phyloP scores from a whole-genome alignment of 257 asterid genomes.

The Echites panduratus region DNA sequence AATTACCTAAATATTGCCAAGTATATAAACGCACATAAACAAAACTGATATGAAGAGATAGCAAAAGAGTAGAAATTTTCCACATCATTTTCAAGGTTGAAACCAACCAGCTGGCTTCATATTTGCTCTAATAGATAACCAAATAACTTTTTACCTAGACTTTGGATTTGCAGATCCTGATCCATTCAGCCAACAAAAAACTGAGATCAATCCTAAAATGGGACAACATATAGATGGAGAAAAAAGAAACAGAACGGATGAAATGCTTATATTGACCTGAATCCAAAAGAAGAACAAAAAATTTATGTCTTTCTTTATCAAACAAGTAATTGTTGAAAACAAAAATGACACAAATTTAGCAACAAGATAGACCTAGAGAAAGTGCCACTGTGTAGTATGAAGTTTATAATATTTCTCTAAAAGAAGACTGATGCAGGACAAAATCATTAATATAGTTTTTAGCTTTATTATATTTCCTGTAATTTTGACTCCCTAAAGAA shows the following conservation, averaged over 20 bases:
- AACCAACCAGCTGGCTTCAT: constrained; percentile 39
- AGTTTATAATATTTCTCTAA: not conserved
- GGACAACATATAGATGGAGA: constrained; percentile 53
- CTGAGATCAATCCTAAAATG: constrained; percentile 43
- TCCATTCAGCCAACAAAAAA: constrained; percentile 34
- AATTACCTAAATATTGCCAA: not conserved
- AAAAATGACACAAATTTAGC: not conserved
- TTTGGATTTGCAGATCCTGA: constrained; percentile 27
- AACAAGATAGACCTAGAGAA: not conserved
- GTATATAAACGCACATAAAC: constrained; percentile 22
- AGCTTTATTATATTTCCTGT: too few species aligned
- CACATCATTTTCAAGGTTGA: constrained; percentile 62
- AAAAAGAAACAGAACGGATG: constrained; percentile 58
- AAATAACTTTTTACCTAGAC: constrained; percentile 22
- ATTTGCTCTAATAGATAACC: constrained; percentile 55
- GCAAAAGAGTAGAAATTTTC: constrained; percentile 46
- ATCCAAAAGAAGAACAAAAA: constrained; percentile 8
- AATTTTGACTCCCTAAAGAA: too few species aligned
- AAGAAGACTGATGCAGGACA: not conserved
- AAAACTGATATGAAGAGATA: constrained; percentile 56
- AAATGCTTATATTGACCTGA: constrained; percentile 60
- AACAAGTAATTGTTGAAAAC: not conserved
- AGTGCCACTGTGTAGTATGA: not conserved
- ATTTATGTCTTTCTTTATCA: not conserved
- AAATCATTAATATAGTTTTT: too few species aligned